Evolutionary conservation across 805 yeast species (phyloP), one percentile per base, ranked within the genome.

Genomic region (Wickerhamiella bombiphila): DNA sequence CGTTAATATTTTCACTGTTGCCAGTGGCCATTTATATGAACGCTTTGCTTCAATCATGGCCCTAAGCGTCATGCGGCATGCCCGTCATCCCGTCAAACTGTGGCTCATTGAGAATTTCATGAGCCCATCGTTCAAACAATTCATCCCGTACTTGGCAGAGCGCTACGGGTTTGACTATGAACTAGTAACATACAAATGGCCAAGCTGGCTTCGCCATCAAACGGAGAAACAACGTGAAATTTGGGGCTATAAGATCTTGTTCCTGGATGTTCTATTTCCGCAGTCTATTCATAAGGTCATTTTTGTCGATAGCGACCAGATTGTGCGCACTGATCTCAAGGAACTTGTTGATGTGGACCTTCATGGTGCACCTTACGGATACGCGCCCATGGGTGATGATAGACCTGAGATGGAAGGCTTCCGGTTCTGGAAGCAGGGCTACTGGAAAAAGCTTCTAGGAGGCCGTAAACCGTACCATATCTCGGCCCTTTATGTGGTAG

Each of bases 371-470:
- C 81, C 93, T 2, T 86, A 86, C 52, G 94, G 86, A 1, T 82
- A 70, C 54, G 72, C 82, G 0, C 94, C 93, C 29, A 80, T 76
- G 95, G 75, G 86, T 46, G 88, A 80, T 36, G 76, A 85, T 0
- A 63, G 88, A 35, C 57, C 57, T 19, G 93, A 80, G 47, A 78
- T 76, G 77, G 88, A 80, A 52, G 93, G 88, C 0, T 81, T 67
- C 55, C 57, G 91, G 45, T 91, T 88, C 59, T 91, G 97, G 98
- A 78, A 83, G 50, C 70, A 73, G 43, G 97, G 96, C 0, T 88
- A 82, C 56, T 88, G 98, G 98, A 61, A 71, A 41, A 64, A 66
- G 3, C 60, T 88, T 31, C 68, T 72, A 29, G 66, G 67, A 7
- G 60, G 64, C 24, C 45, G 39, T 2, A 25, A 31, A 11, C 77